Percentiles rank a stretch among this genome's conserved stretches.
These are phyloP conservation scores for Brettanomyces bruxellensis DNA, from an alignment of 805 yeast genomes.

Conservation along the genomic window DNA sequence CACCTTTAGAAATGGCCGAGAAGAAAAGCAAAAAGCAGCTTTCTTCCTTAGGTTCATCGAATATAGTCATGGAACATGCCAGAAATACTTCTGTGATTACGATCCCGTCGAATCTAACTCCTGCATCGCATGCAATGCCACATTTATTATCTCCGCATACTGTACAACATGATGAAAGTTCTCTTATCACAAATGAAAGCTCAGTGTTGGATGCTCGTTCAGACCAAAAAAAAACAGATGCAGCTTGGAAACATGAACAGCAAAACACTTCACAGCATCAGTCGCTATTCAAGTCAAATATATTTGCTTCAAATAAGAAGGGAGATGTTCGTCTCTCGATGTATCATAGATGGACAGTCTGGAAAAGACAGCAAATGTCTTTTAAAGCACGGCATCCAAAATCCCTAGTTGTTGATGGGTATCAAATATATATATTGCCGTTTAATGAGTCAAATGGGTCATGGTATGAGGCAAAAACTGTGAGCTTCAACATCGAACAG, in stretches of 20 bases:
- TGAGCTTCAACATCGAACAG: slow-evolving; percentile 79
- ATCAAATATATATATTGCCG: slow-evolving; percentile 81
- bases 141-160: neutral
- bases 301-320: neutral
- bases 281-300: neutral
- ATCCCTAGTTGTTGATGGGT: slow-evolving; percentile 87
- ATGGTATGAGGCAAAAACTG: slow-evolving; percentile 70
- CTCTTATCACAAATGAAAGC: slow-evolving; percentile 1
- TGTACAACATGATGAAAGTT: neutral
- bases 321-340: slow-evolving; percentile 26
- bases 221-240: slow-evolving; percentile 4
- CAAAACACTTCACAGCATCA: neutral
- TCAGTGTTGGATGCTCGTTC: neutral
- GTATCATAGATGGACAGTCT: slow-evolving; percentile 78
- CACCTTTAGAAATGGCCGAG: slow-evolving; percentile 20
- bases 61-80: neutral
- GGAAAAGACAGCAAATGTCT: slow-evolving; percentile 83
- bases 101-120: slow-evolving; percentile 13
- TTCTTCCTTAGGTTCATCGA: neutral
- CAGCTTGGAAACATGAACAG: neutral
- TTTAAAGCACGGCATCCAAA: slow-evolving; percentile 75
- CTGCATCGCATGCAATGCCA: slow-evolving; percentile 1
- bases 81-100: slow-evolving; percentile 9
- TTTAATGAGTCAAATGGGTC: slow-evolving; percentile 57
- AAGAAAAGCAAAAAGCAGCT: neutral